phyloP scores from a whole-genome alignment of 2,329 filamentous ascomycete species.

The Pseudocercospora ulei region DNA sequence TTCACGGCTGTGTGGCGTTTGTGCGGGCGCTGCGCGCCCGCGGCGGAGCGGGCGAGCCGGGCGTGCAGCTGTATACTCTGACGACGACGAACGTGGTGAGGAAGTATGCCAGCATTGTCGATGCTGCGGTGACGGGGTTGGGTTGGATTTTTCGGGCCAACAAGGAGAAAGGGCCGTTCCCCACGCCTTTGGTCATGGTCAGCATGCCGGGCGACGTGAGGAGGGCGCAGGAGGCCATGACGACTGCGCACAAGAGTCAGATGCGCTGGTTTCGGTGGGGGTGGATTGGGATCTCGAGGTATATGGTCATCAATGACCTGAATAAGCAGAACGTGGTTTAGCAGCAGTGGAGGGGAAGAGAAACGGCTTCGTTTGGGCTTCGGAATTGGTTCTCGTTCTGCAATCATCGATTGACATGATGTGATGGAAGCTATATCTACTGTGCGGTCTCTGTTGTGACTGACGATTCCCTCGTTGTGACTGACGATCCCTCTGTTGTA shows the following conservation, averaged over 20 bases:
- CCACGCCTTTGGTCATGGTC: slow-evolving; percentile 57
- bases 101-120: slow-evolving; percentile 73
- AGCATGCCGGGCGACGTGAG: slow-evolving; percentile 56
- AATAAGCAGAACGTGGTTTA: slow-evolving; percentile 44
- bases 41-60: slow-evolving; percentile 59
- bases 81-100: slow-evolving; percentile 60
- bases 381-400: too few species aligned
- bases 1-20: slow-evolving; percentile 69
- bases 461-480: too few species aligned
- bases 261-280: slow-evolving; percentile 98
- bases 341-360: too few species aligned
- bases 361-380: too few species aligned
- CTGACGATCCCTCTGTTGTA: too few species aligned
- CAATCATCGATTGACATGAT: slow-evolving; percentile 18
- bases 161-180: slow-evolving; percentile 48
- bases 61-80: slow-evolving; percentile 73
- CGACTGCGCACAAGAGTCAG: slow-evolving; percentile 78
- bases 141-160: slow-evolving; percentile 42
- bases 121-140: slow-evolving; percentile 61
- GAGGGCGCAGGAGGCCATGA: slow-evolving; percentile 77
- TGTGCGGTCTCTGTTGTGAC: slow-evolving; percentile 2
- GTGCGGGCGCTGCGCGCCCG: slow-evolving; percentile 60
- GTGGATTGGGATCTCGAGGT: slow-evolving; percentile 82
- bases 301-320: slow-evolving; percentile 93
- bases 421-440: slow-evolving; percentile 14